Base-by-base conservation (phyloP, 129 eudicot species). In the Ambrosia artemisiifolia region DNA sequence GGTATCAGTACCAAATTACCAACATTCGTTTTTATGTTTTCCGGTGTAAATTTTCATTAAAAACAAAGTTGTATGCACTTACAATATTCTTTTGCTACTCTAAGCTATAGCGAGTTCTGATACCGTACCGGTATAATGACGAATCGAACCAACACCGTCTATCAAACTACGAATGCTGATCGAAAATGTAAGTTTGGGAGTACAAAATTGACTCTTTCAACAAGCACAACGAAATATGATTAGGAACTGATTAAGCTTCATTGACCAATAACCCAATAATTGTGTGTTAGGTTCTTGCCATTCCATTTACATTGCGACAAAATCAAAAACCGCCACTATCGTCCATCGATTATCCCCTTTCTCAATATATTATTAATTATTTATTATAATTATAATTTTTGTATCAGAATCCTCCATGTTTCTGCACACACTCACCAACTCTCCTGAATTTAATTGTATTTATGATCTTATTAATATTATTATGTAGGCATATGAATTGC, bases 341-440 rank as follows among this genome's bases (percentile, higher is more conserved):
- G 68, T 77, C 50, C 81, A 30, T 38, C 57, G 32, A 20, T 77
- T 70, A 61, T 69, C 59, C 36, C 53, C 64, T 9, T 36, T 77
- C 46, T 48, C 13, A 77, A 38, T 36, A 61, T 14, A 60, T 36
- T 14, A 30, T 9, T 54, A 35, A 19, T n/a, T n/a, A n/a, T n/a
- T n/a, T n/a, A n/a, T n/a, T n/a, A n/a, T n/a, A n/a, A n/a, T n/a
- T n/a, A n/a, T 63, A 6, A 28, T 30, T 43, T 20, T 70, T 17
- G 9, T 54, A 50, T 63, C 65, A 78, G 38, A 49, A 62, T 40
- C 71, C 46, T 70, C 66, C 65, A 69, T 77, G 71, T 62, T 71
- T 77, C 40, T 70, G 81, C 72, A 77, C 30, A 50, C 12, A 38
- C 66, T 78, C 75, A 13, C 69, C 47, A 44, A 72, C 69, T 60